Evolutionary conservation across 2,329 filamentous ascomycete species (phyloP), one percentile per base, ranked within the genome.

Genomic region (Diaporthe sp.): DNA sequence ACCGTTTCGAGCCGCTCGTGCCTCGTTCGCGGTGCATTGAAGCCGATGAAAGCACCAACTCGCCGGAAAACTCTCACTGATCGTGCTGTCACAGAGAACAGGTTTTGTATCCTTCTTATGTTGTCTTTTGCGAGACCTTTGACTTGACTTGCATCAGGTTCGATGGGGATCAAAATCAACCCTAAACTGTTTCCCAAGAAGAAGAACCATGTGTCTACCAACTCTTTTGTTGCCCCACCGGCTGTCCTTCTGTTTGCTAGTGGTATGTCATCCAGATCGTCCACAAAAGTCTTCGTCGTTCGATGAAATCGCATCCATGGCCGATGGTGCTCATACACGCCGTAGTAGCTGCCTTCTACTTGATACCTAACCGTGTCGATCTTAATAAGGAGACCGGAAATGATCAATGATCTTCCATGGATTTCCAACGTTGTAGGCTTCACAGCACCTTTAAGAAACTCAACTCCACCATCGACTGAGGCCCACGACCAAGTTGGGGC

Each of bases 401-500:
- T 37, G 28, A 58, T 12, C 6, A 37, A 22, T 8, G 55, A 58
- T 17, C 9, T 37, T 17, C 31, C 28, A 2, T 13, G 13, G 1
- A 58, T 22, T 1, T 37, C 28, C 8, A 58, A 34, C 15, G 6
- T 1, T 2, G 9, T 2, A 10, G 55, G 55, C 17, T 37, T 7
- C 55, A 58, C 55, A 7, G 28, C 55, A 13, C 55, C 31, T 37
- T 12, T 58, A 17, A 58, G 19, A 12, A 58, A 62, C 17, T 51
- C 28, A 2, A 67, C 62, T 2, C 42, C 42, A 13, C 42, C 44
- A 37, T 67, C 44, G 25, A 67, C 46, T 3, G 62, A 67, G 12
- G 62, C 62, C 62, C 62, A 67, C 2, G 62, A 67, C 62, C 62
- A 67, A 34, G 62, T 67, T n/a, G 62, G 62, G 5, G 62, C 62